Percentiles rank a stretch among this genome's conserved stretches.
Evolutionary conservation across 225 moss, liverwort and hornwort species (phyloP).

Genomic region (Physcomitrellopsis africana): DNA sequence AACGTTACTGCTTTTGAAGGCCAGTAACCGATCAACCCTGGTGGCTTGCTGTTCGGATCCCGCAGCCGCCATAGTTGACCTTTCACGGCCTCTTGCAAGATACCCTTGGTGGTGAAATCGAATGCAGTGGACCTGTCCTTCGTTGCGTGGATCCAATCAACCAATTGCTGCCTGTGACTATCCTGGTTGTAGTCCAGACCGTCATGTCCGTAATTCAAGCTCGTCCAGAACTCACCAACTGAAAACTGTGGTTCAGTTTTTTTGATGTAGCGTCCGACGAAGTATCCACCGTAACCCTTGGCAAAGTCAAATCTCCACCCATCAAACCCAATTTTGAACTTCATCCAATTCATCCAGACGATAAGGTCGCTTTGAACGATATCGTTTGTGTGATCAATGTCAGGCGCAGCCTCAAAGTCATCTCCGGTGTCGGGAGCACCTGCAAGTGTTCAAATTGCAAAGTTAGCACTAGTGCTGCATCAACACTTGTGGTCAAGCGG

Average conservation of each 20-base stretch:
- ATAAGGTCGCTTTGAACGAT: slow-evolving; percentile 69
- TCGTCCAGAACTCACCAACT: slow-evolving; percentile 81
- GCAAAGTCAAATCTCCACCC: slow-evolving; percentile 96
- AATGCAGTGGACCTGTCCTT: slow-evolving; percentile 60
- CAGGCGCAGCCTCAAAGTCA: slow-evolving; percentile 88
- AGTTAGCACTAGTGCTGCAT: too few relatives aligned
- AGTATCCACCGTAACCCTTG: slow-evolving; percentile 78
- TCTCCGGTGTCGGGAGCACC: slow-evolving; percentile 76
- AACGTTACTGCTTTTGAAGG: slow-evolving; percentile 86
- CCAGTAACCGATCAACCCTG: slow-evolving; percentile 86
- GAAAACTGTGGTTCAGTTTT: slow-evolving; percentile 64
- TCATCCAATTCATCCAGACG: slow-evolving; percentile 85
- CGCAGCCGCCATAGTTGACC: slow-evolving; percentile 70
- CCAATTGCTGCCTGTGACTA: slow-evolving; percentile 69
- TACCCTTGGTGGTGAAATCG: slow-evolving; percentile 95
- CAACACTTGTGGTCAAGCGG: too few relatives aligned
- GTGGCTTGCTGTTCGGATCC: slow-evolving; percentile 56
- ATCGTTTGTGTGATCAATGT: slow-evolving; percentile 91
- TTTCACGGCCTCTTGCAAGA: slow-evolving; percentile 80
- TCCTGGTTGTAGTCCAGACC: slow-evolving; percentile 88
- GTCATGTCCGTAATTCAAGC: slow-evolving; percentile 58
- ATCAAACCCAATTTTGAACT: slow-evolving; percentile 74
- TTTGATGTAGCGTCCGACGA: slow-evolving; percentile 70
- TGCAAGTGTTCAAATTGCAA: not conserved
- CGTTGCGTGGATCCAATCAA: slow-evolving; percentile 81